Base-by-base conservation (phyloP, 164 flowering plant species). In the Litsea cubeba region DNA sequence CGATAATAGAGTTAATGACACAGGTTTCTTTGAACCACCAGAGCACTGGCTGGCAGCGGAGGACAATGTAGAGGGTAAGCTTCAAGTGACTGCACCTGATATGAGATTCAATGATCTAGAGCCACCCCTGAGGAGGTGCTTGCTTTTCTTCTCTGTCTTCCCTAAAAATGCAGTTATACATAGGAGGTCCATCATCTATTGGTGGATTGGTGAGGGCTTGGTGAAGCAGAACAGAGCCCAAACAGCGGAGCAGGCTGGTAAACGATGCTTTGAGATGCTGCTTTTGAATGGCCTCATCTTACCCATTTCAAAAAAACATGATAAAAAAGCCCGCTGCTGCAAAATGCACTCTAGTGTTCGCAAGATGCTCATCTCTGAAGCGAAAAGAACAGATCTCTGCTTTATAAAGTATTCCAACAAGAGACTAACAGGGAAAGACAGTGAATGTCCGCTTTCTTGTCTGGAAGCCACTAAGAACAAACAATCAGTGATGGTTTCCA, bases 121-220 rank as follows among this genome's bases (percentile, higher is more conserved):
- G 1, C 17, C 46, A 1, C 4, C 3, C 1, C 30, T 76, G 49
- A 78, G 78, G 75, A 23, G 60, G 0, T 85, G 87, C 66, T 73
- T 85, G 75, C 62, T 85, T 22, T 83, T 82, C 30, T 79, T 87
- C 68, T 65, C 83, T 10, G 65, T 81, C 18, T 87, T 87, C 63
- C 87, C 89, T 3, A 79, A 79, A 26, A 65, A 74, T 20, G 57
- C 40, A 1, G 62, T 71, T 1, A 72, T 87, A 6, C 78, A 78
- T 76, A 85, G 73, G 76, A 83, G 83, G 77, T n/a, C 65, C 1
- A 24, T 85, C 60, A 64, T 81, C 15, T 76, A 82, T 32, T 85
- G 87, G 86, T 87, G 87, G 89, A 76, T 85, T 32, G 85, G 83
- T 6, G 86, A 85, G 75, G 83, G 80, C 5, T 70, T 81, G 14